A percentile compares a stretch with the other conserved stretches of the same genome.
These are phyloP conservation scores for Cordyceps farinosa DNA, from an alignment of 2,329 filamentous ascomycete genomes.

Conservation along the genomic window DNA sequence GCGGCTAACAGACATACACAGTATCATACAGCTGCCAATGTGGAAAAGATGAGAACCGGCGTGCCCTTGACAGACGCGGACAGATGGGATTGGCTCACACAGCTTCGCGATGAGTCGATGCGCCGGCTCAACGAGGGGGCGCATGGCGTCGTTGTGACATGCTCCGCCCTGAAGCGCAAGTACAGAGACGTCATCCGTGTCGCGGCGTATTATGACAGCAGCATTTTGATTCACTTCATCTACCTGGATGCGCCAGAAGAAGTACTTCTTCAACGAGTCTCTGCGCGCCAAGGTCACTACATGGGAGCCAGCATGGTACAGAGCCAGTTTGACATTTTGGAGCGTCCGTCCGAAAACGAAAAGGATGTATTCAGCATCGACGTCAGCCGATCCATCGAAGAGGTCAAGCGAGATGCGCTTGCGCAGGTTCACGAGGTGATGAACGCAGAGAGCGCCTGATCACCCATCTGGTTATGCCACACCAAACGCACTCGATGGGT, in stretches of 20 bases:
- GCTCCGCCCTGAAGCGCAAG: constrained; percentile 93
- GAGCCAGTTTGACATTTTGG: constrained; percentile 85
- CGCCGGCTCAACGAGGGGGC: constrained; percentile 53
- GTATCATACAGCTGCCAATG: constrained; percentile 75
- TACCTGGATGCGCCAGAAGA: constrained; percentile 79
- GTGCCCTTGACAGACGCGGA: constrained; percentile 87
- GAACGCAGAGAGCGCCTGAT: constrained; percentile 23
- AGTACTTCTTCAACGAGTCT: constrained; percentile 71
- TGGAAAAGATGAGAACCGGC: constrained; percentile 85
- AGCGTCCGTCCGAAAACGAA: constrained; percentile 70
- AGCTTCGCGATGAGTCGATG: constrained; percentile 66
- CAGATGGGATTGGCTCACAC: constrained; percentile 94
- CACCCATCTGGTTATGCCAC: neutral
- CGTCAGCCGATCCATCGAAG: constrained; percentile 55
- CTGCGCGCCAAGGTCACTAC: constrained; percentile 75
- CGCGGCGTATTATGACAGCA: constrained; percentile 69
- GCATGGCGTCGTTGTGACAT: constrained; percentile 85
- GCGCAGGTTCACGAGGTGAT: constrained; percentile 54
- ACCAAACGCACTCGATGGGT: neutral
- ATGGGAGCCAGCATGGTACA: constrained; percentile 96
- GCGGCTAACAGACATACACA: constrained; percentile 33
- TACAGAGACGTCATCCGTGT: constrained; percentile 90
- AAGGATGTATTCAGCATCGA: constrained; percentile 70
- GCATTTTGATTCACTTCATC: constrained; percentile 83
- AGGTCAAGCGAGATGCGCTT: constrained; percentile 60